A percentile compares a stretch with the other conserved stretches of the same genome.
Conservation (phyloP, 805 yeast species). For the Ogataea allantospora region DNA sequence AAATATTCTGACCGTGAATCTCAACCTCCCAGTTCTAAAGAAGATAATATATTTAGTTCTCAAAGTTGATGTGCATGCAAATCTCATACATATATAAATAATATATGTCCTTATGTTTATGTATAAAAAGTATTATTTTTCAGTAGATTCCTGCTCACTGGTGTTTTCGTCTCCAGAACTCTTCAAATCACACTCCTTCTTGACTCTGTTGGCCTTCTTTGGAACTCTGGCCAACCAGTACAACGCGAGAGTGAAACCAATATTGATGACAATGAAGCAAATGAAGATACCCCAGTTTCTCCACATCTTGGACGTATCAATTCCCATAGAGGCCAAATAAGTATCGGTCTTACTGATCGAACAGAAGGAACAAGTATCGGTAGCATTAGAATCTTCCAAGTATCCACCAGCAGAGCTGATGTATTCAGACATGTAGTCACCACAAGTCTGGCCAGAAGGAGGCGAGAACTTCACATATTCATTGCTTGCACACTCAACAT, state of each 20-base stretch:
- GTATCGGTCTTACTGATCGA: constrained; percentile 53
- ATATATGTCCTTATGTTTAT: neutral
- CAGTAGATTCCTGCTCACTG: constrained; percentile 1
- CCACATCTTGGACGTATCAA: constrained; percentile 54
- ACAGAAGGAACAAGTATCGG: constrained; percentile 62
- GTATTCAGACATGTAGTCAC: constrained; percentile 45
- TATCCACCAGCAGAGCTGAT: constrained; percentile 46
- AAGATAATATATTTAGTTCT: constrained; percentile 2
- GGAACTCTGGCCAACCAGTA: constrained; percentile 75
- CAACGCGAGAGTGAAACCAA: constrained; percentile 30
- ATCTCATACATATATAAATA: neutral
- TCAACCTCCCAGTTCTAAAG: constrained; percentile 2
- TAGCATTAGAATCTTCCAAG: constrained; percentile 40
- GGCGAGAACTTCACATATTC: constrained; percentile 54
- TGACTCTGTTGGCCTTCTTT: constrained; percentile 44
- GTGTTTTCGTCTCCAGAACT: constrained; percentile 11
- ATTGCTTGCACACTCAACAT: constrained; percentile 44
- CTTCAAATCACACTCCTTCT: constrained; percentile 21
- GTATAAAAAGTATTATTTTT: neutral
- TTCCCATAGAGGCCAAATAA: constrained; percentile 48
- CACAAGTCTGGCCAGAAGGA: constrained; percentile 57
- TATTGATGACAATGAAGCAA: constrained; percentile 47
- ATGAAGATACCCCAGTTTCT: constrained; percentile 58
- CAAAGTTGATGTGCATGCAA: neutral
- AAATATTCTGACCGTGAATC: neutral